Evolutionary conservation across 148 eudicot species (phyloP).

Genomic region (Salicornia ramosissima): DNA sequence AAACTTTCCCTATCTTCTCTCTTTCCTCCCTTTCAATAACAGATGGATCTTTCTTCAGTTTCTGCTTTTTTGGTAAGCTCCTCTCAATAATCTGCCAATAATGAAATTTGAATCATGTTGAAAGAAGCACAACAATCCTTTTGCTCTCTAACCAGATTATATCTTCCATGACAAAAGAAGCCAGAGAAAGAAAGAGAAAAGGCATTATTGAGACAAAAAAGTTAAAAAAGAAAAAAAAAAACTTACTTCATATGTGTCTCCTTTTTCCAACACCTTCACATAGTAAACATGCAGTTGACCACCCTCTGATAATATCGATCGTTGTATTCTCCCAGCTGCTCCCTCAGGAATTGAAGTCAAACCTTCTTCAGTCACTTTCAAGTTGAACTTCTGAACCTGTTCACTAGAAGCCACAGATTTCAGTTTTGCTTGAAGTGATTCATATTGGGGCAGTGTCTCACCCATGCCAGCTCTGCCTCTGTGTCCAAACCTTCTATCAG

Average conservation of each 20-base stretch:
- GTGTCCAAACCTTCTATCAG: constrained; percentile 58
- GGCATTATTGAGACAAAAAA: constrained; percentile 7
- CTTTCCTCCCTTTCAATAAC: constrained; percentile 80
- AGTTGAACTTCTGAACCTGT: constrained; percentile 51
- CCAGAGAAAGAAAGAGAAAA: not conserved
- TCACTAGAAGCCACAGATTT: constrained; percentile 46
- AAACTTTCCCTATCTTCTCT: constrained; percentile 74
- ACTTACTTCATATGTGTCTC: constrained; percentile 90
- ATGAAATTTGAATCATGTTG: constrained; percentile 16
- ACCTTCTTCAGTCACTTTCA: constrained; percentile 69
- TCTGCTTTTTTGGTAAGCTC: constrained; percentile 68
- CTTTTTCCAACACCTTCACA: constrained; percentile 95
- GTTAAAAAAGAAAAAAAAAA: no score
- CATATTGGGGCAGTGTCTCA: constrained; percentile 69
- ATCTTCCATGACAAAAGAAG: constrained; percentile 13
- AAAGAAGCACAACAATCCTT: constrained; percentile 5
- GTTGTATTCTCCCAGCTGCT: constrained; percentile 78
- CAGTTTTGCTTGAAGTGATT: constrained; percentile 83
- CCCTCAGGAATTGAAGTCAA: constrained; percentile 81
- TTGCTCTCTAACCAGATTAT: not conserved
- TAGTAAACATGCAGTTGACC: constrained; percentile 79
- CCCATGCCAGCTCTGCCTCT: constrained; percentile 65
- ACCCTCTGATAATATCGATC: constrained; percentile 75
- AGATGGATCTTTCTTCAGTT: constrained; percentile 66
- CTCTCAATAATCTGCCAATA: constrained; percentile 82